Percentiles rank a stretch among this genome's conserved stretches.
These are phyloP conservation scores for Rhodofomes roseus DNA, from an alignment of 1,284 basidiomycete species.

Conservation along the genomic window DNA sequence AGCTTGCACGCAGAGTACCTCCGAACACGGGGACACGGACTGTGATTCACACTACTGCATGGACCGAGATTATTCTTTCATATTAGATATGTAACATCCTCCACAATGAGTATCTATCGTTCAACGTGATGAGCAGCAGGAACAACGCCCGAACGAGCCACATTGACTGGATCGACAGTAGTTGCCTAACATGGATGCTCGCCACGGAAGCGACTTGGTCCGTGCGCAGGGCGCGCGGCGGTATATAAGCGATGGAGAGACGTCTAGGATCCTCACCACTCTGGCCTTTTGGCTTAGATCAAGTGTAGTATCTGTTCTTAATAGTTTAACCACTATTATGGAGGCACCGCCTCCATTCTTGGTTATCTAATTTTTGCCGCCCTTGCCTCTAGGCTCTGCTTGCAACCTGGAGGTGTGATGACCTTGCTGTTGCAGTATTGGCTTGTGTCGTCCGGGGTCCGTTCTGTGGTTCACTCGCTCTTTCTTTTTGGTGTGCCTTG, in stretches of 20 bases:
- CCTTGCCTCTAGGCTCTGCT: constrained; percentile 18
- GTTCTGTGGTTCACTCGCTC: neutral
- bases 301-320: constrained; percentile 19
- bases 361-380: constrained; percentile 22
- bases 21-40: neutral
- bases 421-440: constrained; percentile 20
- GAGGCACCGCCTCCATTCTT: constrained; percentile 24
- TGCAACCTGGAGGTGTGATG: constrained; percentile 19
- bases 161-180: neutral
- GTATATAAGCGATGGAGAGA: constrained; percentile 12
- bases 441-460: constrained; percentile 21
- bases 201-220: constrained; percentile 12
- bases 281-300: constrained; percentile 71
- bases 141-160: no score
- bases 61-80: neutral
- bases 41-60: no score
- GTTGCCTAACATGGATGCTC: neutral
- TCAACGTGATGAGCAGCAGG: no score
- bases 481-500: constrained; percentile 12
- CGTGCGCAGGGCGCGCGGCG: constrained; percentile 15
- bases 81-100: neutral
- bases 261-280: constrained; percentile 51
- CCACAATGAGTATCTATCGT: no score
- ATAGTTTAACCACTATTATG: constrained; percentile 77
- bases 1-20: neutral